Evolutionary conservation across 2,329 filamentous ascomycete genomes (phyloP).

Genomic region (Aspergillus sclerotialis): DNA sequence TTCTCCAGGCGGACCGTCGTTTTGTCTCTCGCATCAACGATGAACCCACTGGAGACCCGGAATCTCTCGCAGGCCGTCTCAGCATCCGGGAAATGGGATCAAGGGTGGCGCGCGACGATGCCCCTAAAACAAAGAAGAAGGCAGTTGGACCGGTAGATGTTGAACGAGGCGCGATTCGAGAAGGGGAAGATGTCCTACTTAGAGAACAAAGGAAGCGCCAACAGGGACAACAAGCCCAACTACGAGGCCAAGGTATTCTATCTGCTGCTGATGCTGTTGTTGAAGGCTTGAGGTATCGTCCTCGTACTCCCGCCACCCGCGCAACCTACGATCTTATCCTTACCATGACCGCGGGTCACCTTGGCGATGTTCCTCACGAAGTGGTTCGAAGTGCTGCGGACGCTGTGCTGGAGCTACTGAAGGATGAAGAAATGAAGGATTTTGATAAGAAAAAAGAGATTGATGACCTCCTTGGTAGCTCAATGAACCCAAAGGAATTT

Average conservation of each 20-base stretch:
- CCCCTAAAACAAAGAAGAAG: conserved; percentile 72
- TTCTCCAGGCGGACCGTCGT: conserved; percentile 97
- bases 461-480: conserved; percentile 82
- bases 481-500: conserved; percentile 81
- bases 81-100: conserved; percentile 93
- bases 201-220: conserved; percentile 84
- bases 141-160: conserved; percentile 59
- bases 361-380: conserved; percentile 89
- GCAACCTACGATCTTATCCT: conserved; percentile 92
- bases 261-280: conserved; percentile 79
- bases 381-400: conserved; percentile 91
- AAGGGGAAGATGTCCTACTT: conserved; percentile 76
- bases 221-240: conserved; percentile 62
- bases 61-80: conserved; percentile 90
- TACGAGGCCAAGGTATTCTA: conserved; percentile 68
- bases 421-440: conserved; percentile 93
- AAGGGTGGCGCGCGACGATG: conserved; percentile 69
- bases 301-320: conserved; percentile 81
- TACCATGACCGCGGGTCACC: conserved; percentile 76
- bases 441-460: conserved; percentile 98
- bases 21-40: conserved; percentile 89
- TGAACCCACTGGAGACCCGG: conserved; percentile 92
- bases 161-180: conserved; percentile 66
- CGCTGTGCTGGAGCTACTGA: conserved; percentile 80
- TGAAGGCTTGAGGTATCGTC: conserved; percentile 86